A percentile compares a stretch with the other conserved stretches of the same genome.
Conservation (phyloP, 257 asterid species). For the Paraleonurus japonicus region DNA sequence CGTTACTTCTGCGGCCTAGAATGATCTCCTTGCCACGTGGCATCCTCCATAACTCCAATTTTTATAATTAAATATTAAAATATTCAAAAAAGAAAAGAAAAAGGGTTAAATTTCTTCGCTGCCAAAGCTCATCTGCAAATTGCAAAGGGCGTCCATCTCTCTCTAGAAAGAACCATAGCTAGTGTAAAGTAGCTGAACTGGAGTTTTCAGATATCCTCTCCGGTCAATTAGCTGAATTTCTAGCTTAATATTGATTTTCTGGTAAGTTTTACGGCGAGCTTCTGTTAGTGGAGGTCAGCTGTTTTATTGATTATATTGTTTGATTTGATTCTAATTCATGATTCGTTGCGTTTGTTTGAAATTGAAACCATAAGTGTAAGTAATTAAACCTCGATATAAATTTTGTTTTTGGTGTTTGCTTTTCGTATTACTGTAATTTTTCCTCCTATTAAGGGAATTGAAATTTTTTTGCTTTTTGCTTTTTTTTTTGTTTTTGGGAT, state of each 20-base stretch:
- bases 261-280: slow-evolving; percentile 50
- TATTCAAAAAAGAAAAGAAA: neutral
- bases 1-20: slow-evolving; percentile 41
- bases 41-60: slow-evolving; percentile 38
- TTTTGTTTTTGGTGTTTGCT: neutral
- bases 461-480: neutral
- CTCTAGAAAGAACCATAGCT: slow-evolving; percentile 32
- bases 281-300: slow-evolving; percentile 16
- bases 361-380: neutral
- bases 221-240: slow-evolving; percentile 14
- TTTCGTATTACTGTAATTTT: neutral
- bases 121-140: slow-evolving; percentile 28
- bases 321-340: slow-evolving; percentile 8
- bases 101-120: neutral
- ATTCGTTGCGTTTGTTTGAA: slow-evolving; percentile 6
- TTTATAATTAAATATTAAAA: slow-evolving; percentile 25
- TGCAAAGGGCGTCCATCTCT: slow-evolving; percentile 4
- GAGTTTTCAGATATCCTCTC: slow-evolving; percentile 10
- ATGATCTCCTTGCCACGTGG: slow-evolving; percentile 66
- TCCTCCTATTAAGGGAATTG: neutral
- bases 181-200: slow-evolving; percentile 38
- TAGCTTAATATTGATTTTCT: slow-evolving; percentile 21
- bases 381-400: neutral
- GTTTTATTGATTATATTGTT: slow-evolving; percentile 14
- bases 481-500: neutral